Conservation (phyloP, 106 monocot species). For the Acorus gramineus region DNA sequence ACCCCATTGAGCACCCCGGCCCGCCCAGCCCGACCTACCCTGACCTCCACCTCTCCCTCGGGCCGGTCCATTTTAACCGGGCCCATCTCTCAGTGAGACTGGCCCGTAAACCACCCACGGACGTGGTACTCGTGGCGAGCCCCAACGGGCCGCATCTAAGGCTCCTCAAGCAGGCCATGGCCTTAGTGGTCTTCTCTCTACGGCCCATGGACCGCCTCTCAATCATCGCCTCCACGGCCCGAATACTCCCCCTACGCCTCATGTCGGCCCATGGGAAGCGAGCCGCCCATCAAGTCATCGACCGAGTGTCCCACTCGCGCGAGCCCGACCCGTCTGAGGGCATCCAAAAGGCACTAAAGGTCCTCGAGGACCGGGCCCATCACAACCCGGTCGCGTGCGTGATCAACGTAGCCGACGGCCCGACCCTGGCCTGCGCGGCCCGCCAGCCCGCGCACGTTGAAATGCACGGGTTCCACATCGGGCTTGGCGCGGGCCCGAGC, state of each 20-base stretch:
- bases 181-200: conserved; percentile 68
- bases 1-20: conserved; percentile 42
- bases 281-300: conserved; percentile 58
- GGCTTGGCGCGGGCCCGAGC: conserved; percentile 45
- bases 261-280: conserved; percentile 75
- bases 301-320: conserved; percentile 49
- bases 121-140: conserved; percentile 61
- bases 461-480: conserved; percentile 58
- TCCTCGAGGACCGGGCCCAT: conserved; percentile 42
- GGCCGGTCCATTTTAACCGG: background rate
- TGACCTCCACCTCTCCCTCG: conserved; percentile 35
- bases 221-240: conserved; percentile 50
- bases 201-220: conserved; percentile 60
- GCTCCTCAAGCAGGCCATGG: conserved; percentile 72
- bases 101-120: conserved; percentile 38
- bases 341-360: conserved; percentile 53
- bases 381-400: conserved; percentile 35
- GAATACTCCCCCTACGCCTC: conserved; percentile 66
- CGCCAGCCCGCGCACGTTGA: conserved; percentile 12
- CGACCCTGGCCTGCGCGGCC: conserved; percentile 13
- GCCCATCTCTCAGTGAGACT: conserved; percentile 35
- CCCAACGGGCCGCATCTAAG: conserved; percentile 67
- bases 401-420: conserved; percentile 54
- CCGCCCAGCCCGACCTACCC: background rate
- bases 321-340: conserved; percentile 52